Evolutionary conservation across 164 flowering plant species (phyloP), one percentile per base, ranked within the genome.

Genomic region (Warburgia ugandensis): DNA sequence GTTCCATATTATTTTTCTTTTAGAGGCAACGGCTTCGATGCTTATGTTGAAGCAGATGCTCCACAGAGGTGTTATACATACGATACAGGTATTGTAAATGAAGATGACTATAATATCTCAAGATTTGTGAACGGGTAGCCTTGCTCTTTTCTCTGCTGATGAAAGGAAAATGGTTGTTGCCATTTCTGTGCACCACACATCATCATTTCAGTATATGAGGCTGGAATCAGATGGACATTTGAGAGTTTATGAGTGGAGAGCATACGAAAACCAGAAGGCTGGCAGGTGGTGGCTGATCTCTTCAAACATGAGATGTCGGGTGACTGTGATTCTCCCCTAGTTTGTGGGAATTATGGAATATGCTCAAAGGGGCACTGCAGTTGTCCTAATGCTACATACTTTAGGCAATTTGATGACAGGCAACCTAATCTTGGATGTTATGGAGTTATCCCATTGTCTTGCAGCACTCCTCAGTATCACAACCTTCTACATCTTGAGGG

Each of bases 301-400:
- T 10, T 35, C 3, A 29, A 4, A n/a, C n/a, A n/a, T 1, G 33
- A 27, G 0, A 0, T 0, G 45, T 12, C 9, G 0, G 65, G 40
- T 20, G 44, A 36, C 0, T 65, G 69, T 45, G n/a, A 38, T 26
- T 65, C 60, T 26, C 64, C 69, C 0, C 14, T 22, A 33, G 54
- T 19, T 20, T 66, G 65, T 29, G 70, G 65, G n/a, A 40, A 25
- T 39, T 50, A 55, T 56, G 55, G 70, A 0, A 40, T 66, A 51
- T 66, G 70, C 21, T 20, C 58, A n/a, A 56, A 42, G 3, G 58
- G 58, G 12, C 61, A 50, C 22, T 60, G 69, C 31, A 54, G 40
- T 48, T 64, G 68, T 59, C 68, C 63, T 11, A 39, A 12, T 17
- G 23, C 16, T n/a, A 48, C n/a, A 22, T 50, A 55, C 27, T 67